Percentiles rank a stretch among this genome's conserved stretches.
These are phyloP conservation scores for Tetraselmis chui DNA, from an alignment of 139 green algal genomes.

Conservation along the genomic window DNA sequence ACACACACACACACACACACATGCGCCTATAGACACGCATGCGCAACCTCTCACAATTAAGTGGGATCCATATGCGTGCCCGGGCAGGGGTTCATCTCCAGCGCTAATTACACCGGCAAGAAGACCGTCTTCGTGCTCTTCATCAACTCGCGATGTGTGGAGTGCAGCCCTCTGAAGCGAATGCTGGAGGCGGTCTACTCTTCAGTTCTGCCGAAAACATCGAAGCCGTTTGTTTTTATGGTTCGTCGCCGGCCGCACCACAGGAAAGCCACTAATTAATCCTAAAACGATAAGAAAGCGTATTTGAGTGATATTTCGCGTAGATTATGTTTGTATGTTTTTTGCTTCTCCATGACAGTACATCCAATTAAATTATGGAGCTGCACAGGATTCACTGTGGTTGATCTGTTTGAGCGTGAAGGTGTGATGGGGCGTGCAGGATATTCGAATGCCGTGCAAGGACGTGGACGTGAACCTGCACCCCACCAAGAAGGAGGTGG, in stretches of 20 bases:
- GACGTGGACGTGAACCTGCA: slow-evolving; percentile 97
- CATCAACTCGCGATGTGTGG: slow-evolving; percentile 89
- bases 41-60: slow-evolving; percentile 16
- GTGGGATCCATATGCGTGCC: background rate
- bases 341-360: too few relatives aligned
- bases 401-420: too few relatives aligned
- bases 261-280: too few relatives aligned
- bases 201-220: slow-evolving; percentile 58
- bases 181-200: slow-evolving; percentile 72
- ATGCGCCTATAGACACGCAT: background rate
- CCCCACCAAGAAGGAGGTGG: slow-evolving; percentile 92
- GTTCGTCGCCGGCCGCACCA: too few relatives aligned
- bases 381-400: too few relatives aligned
- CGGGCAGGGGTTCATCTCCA: slow-evolving; percentile 59
- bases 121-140: slow-evolving; percentile 80
- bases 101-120: slow-evolving; percentile 60
- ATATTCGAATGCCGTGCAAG: slow-evolving; percentile 63
- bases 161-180: slow-evolving; percentile 71
- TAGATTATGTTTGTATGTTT: too few relatives aligned
- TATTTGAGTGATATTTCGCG: too few relatives aligned
- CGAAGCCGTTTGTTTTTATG: slow-evolving; percentile 85
- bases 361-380: too few relatives aligned
- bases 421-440: slow-evolving; percentile 19
- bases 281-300: too few relatives aligned
- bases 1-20: slow-evolving; percentile 6